A percentile compares a stretch with the other conserved stretches of the same genome.
Evolutionary conservation across 2,329 filamentous ascomycete species (phyloP).

Genomic region (Didymella arachidicola): DNA sequence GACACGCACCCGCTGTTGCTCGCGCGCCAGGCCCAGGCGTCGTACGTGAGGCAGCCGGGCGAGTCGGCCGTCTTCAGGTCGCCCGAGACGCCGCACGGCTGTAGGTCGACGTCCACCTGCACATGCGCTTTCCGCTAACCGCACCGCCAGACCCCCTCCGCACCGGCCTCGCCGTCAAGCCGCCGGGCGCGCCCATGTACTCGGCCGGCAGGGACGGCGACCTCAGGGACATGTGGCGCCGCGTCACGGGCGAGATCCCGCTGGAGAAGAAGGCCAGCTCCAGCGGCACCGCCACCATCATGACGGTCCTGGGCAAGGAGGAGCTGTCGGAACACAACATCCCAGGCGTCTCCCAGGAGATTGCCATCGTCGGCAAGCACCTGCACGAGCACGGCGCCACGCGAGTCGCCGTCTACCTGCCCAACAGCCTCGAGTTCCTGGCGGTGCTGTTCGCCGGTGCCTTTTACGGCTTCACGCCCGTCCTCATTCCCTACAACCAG

Average conservation of each 20-base stretch:
- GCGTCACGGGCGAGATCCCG: constrained; percentile 69
- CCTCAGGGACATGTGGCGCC: constrained; percentile 87
- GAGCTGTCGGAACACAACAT: constrained; percentile 73
- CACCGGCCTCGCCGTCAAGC: constrained; percentile 72
- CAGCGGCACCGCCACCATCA: constrained; percentile 72
- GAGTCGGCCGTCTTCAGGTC: constrained; percentile 87
- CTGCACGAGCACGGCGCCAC: constrained; percentile 72
- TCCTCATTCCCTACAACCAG: constrained; percentile 84
- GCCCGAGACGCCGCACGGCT: constrained; percentile 84
- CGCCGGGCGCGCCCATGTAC: constrained; percentile 82
- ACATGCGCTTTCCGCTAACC: constrained; percentile 26
- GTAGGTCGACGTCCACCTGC: constrained; percentile 22
- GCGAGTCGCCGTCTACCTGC: constrained; percentile 86
- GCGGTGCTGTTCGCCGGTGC: constrained; percentile 82
- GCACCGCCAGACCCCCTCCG: constrained; percentile 46
- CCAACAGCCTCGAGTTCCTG: constrained; percentile 91
- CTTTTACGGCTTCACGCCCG: constrained; percentile 86
- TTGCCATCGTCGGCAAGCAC: constrained; percentile 84
- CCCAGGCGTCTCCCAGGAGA: constrained; percentile 81
- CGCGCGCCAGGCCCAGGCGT: constrained; percentile 80
- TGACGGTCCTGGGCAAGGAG: constrained; percentile 80
- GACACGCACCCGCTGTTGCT: constrained; percentile 93
- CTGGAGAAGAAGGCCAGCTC: constrained; percentile 70
- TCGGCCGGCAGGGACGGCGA: constrained; percentile 84
- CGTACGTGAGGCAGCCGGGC: constrained; percentile 80